Base-by-base conservation (phyloP, 2,329 filamentous ascomycete species). In the Microsporum audouinii region DNA sequence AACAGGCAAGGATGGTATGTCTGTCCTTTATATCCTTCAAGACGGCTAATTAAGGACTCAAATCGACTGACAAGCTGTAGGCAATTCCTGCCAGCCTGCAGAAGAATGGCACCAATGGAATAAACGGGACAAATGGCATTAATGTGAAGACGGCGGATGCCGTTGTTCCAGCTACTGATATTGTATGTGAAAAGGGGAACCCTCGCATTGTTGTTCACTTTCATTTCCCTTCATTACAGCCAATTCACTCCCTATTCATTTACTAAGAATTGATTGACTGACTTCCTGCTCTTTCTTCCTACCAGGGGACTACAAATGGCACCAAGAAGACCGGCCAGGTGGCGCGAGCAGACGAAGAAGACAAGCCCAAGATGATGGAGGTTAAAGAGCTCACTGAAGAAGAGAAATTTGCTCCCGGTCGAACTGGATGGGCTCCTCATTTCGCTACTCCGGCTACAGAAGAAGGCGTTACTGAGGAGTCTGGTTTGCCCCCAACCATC, bases 401-500 rank as follows among this genome's bases (percentile, higher is more conserved):
- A 64, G 79, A 83, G 59, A 76, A 78, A 82, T 70, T 82, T 78
- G 64, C 75, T 70, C 67, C 80, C 78, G 72, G 81, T 75, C 68
- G 80, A 75, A 89, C 91, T 4, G 94, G 94, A 58, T 97, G 94
- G 94, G 86, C 88, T 12, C 94, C 94, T 45, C 84, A 84, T 65
- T 91, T 96, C 71, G 90, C 90, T 73, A 70, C 68, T 27, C 76
- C 74, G 3, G 77, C 80, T 45, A 79, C 83, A 34, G 80, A 79
- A 57, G 77, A 78, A 45, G 73, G 79, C 2, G 77, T 77, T 10
- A n/a, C 5, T 8, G 85, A 87, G 62, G 90, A 84, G 63, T 72
- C 95, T 69, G 80, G 94, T 43, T 91, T 99, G 70, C 91, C 96
- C 72, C 84, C 91, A 69, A 96, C 91, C 0, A 89, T 87, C 78